phyloP scores from a whole-genome alignment of 768 basidiomycete species.

The Auricularia sp. region DNA sequence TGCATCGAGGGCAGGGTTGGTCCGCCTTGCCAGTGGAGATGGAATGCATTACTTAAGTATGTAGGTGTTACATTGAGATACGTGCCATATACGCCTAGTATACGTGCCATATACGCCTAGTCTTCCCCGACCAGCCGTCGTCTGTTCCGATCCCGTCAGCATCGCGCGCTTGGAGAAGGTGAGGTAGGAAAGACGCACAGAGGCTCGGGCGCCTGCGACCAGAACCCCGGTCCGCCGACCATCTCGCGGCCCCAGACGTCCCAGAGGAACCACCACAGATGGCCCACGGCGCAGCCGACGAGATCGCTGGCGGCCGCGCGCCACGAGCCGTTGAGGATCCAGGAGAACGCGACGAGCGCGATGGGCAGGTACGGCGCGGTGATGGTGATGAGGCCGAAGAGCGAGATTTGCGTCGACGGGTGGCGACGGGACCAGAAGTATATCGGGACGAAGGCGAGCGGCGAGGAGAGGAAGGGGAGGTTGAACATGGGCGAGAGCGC shows the following conservation, averaged over 20 bases:
- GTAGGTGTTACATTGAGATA: not conserved
- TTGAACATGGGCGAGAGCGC: conserved; percentile 82
- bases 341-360: conserved; percentile 54
- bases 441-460: conserved; percentile 89
- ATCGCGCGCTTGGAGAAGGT: not conserved
- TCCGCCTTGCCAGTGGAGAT: not conserved
- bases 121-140: conserved; percentile 57
- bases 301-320: conserved; percentile 73
- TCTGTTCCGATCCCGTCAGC: conserved; percentile 25
- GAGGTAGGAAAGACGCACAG: conserved; percentile 41
- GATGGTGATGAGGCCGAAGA: conserved; percentile 91
- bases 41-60: not conserved
- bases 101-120: not conserved
- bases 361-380: conserved; percentile 91
- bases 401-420: conserved; percentile 84
- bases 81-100: not conserved
- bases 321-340: conserved; percentile 76
- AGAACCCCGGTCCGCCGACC: conserved; percentile 59
- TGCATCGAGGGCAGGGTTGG: too few relatives aligned
- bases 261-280: conserved; percentile 73
- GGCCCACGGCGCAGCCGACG: conserved; percentile 78
- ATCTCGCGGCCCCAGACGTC: conserved; percentile 87
- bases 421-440: conserved; percentile 96
- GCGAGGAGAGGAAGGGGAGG: conserved; percentile 86
- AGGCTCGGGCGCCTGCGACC: conserved; percentile 60